Percentiles rank a stretch among this genome's conserved stretches.
Evolutionary conservation across 2,329 filamentous ascomycete genomes (phyloP).

Genomic region (Paecilomyces sp.): DNA sequence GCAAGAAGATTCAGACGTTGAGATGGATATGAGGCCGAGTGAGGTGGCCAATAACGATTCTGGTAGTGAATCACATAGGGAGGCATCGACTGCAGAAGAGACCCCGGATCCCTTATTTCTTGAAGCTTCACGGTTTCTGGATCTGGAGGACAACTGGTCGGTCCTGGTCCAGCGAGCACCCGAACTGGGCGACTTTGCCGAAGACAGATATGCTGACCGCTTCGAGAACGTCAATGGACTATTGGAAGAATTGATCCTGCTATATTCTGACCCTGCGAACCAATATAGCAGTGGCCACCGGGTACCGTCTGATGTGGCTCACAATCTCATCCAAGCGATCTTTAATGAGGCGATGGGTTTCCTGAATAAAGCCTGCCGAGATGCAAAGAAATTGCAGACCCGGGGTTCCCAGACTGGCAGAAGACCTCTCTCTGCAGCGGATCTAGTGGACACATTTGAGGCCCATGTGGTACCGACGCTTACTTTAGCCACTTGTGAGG

Average conservation of each 20-base stretch:
- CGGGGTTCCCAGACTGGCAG: background rate
- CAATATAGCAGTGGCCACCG: background rate
- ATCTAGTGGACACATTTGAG: constrained; percentile 13
- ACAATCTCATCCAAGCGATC: constrained; percentile 7
- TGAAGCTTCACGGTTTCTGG: background rate
- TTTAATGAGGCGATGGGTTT: constrained; percentile 4
- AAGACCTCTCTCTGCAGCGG: background rate
- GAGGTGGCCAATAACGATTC: background rate
- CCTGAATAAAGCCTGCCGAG: constrained; percentile 9
- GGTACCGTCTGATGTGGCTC: background rate
- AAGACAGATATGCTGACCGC: background rate
- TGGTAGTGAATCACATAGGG: background rate
- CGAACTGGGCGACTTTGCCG: background rate
- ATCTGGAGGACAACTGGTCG: background rate
- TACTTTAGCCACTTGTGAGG: constrained; percentile 9
- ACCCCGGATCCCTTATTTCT: background rate
- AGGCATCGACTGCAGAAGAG: background rate
- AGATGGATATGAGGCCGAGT: background rate
- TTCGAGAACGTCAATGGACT: background rate
- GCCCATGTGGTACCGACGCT: constrained; percentile 11
- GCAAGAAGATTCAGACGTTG: background rate
- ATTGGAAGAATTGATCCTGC: background rate
- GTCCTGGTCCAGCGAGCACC: background rate
- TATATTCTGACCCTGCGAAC: background rate
- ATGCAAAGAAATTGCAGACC: background rate